Evolutionary conservation across 768 basidiomycete species (phyloP), one percentile per base, ranked within the genome.

Genomic region (Thelephora aurantiotincta): DNA sequence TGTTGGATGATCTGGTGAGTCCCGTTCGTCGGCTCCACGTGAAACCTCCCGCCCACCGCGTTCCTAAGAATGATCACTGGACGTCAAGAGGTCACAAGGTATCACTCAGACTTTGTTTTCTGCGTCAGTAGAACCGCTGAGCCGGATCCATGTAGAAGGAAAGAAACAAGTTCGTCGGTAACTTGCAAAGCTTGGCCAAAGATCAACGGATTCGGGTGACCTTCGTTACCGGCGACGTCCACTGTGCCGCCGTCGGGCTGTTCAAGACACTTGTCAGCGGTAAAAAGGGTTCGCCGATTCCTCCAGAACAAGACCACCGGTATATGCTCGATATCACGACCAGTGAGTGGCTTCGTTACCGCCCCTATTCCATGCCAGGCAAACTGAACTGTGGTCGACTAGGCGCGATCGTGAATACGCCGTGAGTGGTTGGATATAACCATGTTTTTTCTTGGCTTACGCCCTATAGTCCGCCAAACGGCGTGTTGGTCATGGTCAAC

Each of bases 401-500:
- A 80, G 78, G 79, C 56, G 94, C 94, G 12, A 98, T 99, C 52
- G 94, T 99, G 43, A 94, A 96, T 59, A 96, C 94, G 5, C 92
- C 94, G 83, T 82, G 58, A 59, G 84, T 68, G 9, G 6, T 50
- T 5, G 23, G 16, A 9, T 33, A 38, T 48, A 35, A 33, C 23
- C 6, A 16, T 30, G 12, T 50, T 18, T 45, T 43, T 22, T 42
- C n/a, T 35, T 6, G 26, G 14, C 22, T 30, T 34, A 30, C 16
- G 12, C 22, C 26, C 36, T 26, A 5, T 48, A 67, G 64, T 33
- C 86, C 85, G 12, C 88, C 89, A 0, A 63, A 67, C 46, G 73
- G 69, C 2, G 90, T 93, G 12, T 74, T 93, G 37, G 64, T 71
- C 2, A 72, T 96, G 76, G 89, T 96, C 11, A 77, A 77, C n/a